Conservation (phyloP, 2,329 filamentous ascomycete species). For the Claviceps fusiformis region DNA sequence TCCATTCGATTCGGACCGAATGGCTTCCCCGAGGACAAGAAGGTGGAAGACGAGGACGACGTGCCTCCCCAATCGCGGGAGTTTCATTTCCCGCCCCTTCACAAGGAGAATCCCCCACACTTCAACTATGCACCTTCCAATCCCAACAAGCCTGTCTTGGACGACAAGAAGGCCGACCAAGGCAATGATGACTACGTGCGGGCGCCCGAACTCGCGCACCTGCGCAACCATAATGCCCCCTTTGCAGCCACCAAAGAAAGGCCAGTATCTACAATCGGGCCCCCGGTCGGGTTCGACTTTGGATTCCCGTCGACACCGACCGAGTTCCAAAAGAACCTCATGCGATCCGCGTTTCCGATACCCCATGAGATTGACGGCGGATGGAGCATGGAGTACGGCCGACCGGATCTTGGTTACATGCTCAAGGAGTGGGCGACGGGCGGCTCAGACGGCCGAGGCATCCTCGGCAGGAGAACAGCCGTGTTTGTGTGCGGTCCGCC, state of each 20-base stretch:
- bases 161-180: slow-evolving; percentile 8
- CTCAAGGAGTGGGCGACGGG: slow-evolving; percentile 67
- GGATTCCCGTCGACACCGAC: slow-evolving; percentile 76
- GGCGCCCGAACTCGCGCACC: slow-evolving; percentile 43
- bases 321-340: slow-evolving; percentile 76
- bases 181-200: slow-evolving; percentile 20
- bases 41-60: slow-evolving; percentile 16
- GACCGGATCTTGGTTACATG: slow-evolving; percentile 79
- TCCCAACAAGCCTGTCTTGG: slow-evolving; percentile 9
- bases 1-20: slow-evolving; percentile 6
- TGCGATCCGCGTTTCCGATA: slow-evolving; percentile 76
- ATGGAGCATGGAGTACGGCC: slow-evolving; percentile 86
- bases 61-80: slow-evolving; percentile 17
- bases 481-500: slow-evolving; percentile 90
- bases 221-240: slow-evolving; percentile 33
- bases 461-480: slow-evolving; percentile 68
- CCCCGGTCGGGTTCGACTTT: slow-evolving; percentile 56
- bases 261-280: slow-evolving; percentile 43
- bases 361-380: slow-evolving; percentile 58
- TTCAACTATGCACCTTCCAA: slow-evolving; percentile 43
- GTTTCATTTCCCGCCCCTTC: slow-evolving; percentile 46
- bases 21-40: slow-evolving; percentile 29
- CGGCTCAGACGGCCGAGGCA: slow-evolving; percentile 49
- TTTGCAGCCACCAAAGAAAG: slow-evolving; percentile 18
- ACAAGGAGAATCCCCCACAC: slow-evolving; percentile 37